These are phyloP conservation scores for Fusarium nanum DNA, from an alignment of 2,329 filamentous ascomycete genomes.

Conservation along the genomic window DNA sequence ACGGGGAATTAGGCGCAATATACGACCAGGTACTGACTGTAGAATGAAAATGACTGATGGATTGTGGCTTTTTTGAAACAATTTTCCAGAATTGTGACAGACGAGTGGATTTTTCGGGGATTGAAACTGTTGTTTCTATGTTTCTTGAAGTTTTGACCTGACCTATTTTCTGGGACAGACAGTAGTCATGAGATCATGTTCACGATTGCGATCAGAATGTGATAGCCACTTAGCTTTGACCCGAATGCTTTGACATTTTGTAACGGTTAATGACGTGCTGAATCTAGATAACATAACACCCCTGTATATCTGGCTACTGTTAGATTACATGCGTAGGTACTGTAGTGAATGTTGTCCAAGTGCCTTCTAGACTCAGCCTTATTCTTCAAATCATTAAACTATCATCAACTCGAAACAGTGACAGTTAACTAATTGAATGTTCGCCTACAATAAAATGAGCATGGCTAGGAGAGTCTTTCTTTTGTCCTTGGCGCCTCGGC, in stretches of 20 bases:
- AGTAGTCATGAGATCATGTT: background rate
- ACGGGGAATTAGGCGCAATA: constrained; percentile 25
- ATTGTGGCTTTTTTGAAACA: background rate
- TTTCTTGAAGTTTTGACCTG: background rate
- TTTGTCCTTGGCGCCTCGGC: constrained; percentile 24
- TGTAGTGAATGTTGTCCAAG: background rate
- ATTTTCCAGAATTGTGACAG: background rate
- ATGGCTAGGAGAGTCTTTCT: background rate
- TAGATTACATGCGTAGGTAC: background rate
- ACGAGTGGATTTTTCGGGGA: background rate
- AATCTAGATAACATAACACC: background rate
- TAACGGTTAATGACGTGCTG: background rate
- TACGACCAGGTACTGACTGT: constrained; percentile 13
- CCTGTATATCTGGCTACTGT: background rate
- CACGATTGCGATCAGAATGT: background rate
- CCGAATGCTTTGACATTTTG: background rate
- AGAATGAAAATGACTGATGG: constrained; percentile 1
- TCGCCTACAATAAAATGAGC: background rate
- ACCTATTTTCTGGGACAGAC: background rate
- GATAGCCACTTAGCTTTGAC: background rate
- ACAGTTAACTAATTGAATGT: constrained; percentile 3
- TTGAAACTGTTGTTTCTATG: background rate
- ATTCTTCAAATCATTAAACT: background rate
- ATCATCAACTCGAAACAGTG: constrained; percentile 22
- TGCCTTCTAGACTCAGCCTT: constrained; percentile 18